Evolutionary conservation across 768 basidiomycete species (phyloP), one percentile per base, ranked within the genome.

Genomic region (Porphyrellus cyaneotinctus): DNA sequence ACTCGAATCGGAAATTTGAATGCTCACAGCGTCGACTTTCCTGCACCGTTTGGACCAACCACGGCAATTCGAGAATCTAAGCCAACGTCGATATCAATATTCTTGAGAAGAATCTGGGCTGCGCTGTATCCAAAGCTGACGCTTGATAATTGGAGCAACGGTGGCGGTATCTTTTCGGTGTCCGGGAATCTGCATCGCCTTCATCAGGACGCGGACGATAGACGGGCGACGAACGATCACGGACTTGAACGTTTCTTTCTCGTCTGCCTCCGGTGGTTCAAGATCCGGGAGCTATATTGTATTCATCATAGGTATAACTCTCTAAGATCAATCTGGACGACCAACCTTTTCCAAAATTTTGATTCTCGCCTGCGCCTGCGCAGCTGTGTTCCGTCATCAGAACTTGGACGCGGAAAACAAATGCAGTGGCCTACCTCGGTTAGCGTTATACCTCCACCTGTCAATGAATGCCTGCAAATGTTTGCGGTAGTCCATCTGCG

Each of bases 401-500:
- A 26, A 36, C 18, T 8, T 14, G 28, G 45, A 42, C 17, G 23
- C 18, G 1, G 17, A 45, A 26, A 20, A 6, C 24, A 43, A 52
- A 35, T 10, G 9, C 17, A 31, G 24, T 18, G n/a, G 54, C 70
- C 54, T 70, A 81, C 87, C 88, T 62, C 95, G 81, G 68, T 95
- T 95, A 52, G 94, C 94, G 61, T 97, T 97, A 71, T 97, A 97
- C 62, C 95, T 79, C 97, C 97, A 99, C 48, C 93, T 79, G 63
- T 98, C 97, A 61, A 99, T 97, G 74, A 97, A 99, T 0, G 95
- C 94, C 67, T 98, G 95, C 28, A 98, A 73, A 74, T 97, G 92
- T 63, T 89, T 88, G 50, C 97, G 81, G 67, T 98, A 98, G 11
- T 89, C 87, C 81, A 97, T 85, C 71, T 99, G 97, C 0, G 92